Evolutionary conservation across 441 rosid genomes (phyloP).

Genomic region (Eutrema salsugineum): DNA sequence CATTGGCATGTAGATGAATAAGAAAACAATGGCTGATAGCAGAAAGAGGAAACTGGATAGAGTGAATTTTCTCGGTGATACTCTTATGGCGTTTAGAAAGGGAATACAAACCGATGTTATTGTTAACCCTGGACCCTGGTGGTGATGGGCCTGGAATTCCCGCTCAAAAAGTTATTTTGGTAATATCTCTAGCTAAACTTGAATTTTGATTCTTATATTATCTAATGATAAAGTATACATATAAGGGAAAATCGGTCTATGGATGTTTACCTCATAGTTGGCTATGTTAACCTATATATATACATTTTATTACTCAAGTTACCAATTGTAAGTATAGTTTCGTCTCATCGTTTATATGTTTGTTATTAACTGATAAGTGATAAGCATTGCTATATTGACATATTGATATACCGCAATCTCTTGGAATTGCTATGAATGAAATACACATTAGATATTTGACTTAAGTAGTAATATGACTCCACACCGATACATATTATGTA

Average conservation of each 20-base stretch:
- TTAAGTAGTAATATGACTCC: not conserved
- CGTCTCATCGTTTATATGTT: not conserved
- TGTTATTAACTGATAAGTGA: not conserved
- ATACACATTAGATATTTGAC: not conserved
- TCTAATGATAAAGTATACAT: not conserved
- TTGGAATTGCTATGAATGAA: not conserved
- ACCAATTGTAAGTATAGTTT: not conserved
- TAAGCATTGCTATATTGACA: not conserved
- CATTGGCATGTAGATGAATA: not conserved
- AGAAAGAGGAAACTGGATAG: not conserved
- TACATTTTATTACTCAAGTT: not conserved
- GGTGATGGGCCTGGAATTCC: not conserved
- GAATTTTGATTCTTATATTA: not conserved
- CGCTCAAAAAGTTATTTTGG: conserved; percentile 7
- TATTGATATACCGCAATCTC: not conserved
- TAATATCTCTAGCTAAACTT: conserved; percentile 1
- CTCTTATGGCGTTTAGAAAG: not conserved
- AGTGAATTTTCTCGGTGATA: not conserved
- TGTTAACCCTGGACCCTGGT: not conserved
- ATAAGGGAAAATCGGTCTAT: not conserved
- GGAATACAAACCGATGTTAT: not conserved
- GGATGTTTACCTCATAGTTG: not conserved
- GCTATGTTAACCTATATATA: not conserved
- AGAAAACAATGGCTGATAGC: not conserved
- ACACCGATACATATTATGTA: not conserved